Conservation (phyloP, 306 rosid genomes). For the Dalbergia cochinchinensis region DNA sequence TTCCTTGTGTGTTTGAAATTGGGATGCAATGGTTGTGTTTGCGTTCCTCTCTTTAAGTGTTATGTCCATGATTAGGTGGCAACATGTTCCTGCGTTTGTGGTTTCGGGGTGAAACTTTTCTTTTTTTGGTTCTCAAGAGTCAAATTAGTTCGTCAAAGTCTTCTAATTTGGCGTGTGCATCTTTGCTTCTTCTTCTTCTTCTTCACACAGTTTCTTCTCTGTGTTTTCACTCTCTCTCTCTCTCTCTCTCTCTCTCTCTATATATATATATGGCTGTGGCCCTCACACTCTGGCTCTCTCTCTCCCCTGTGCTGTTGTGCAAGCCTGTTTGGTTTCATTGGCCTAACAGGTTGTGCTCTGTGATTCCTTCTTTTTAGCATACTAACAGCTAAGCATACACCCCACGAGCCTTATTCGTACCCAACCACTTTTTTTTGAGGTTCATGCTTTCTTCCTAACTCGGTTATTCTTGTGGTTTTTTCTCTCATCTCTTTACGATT, state of each 20-base stretch:
- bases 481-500: slow-evolving; percentile 49
- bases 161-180: slow-evolving; percentile 25
- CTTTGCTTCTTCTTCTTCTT: neutral
- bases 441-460: slow-evolving; percentile 49
- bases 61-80: slow-evolving; percentile 24
- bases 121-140: neutral
- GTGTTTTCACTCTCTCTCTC: slow-evolving; percentile 21
- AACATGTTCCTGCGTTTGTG: slow-evolving; percentile 1
- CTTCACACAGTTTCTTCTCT: slow-evolving; percentile 2
- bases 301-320: slow-evolving; percentile 8
- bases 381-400: slow-evolving; percentile 50
- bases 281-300: slow-evolving; percentile 19
- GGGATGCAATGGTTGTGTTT: slow-evolving; percentile 2
- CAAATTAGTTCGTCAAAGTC: neutral
- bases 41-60: neutral
- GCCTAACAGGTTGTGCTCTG: slow-evolving; percentile 46
- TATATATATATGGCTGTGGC: neutral
- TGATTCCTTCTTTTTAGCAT: slow-evolving; percentile 47
- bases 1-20: neutral
- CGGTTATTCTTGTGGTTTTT: slow-evolving; percentile 51
- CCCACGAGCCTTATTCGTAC: slow-evolving; percentile 39
- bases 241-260: slow-evolving; percentile 14
- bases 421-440: slow-evolving; percentile 32
- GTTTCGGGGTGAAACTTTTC: slow-evolving; percentile 2
- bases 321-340: slow-evolving; percentile 40